Base-by-base conservation (phyloP, 345 rosid genomes). In the Crucihimalaya himalaica region DNA sequence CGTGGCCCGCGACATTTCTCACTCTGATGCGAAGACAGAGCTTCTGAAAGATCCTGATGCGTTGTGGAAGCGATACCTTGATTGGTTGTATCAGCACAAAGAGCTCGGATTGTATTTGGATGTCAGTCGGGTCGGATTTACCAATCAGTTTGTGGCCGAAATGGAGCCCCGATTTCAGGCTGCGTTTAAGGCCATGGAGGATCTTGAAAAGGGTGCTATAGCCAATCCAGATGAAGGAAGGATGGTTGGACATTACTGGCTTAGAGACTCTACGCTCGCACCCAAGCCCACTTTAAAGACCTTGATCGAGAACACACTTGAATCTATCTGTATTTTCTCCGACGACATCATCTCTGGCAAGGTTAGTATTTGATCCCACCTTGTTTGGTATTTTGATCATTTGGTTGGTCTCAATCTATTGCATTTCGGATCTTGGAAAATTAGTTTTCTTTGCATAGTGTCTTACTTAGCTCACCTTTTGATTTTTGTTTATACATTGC, bases 181-280 rank as follows among this genome's bases (percentile, higher is more conserved):
- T 34, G 97, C 99, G 23, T 86, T 95, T 9, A 84, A 80, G 81
- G 85, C 87, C 11, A 89, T 95, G 97, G 93, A 78, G 73, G 92
- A 85, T 72, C 78, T 95, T 47, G 99, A 92, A 75, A 95, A 90
- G 37, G 97, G 97, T 6, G 83, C 99, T 66, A 88, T 95, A 62
- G 89, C 99, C 60, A 95, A 95, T 73, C 99, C 99, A 12, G 99
- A 95, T 43, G 99, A 95, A 78, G 90, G 96, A 8, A 83, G 99
- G 76, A 95, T 95, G 99, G 99, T 95, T 23, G 99, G 99, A 3
- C 99, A 95, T 74, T 95, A 95, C 60, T 95, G 99, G 99, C 76
- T 95, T 60, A 83, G 99, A 81, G 83, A 87, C 77, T 68, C 97
- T 10, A 71, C 74, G 16, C 87, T 90, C 57, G 90, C 97, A 4